Percentiles rank a stretch among this genome's conserved stretches.
These are phyloP conservation scores for Leccinum arenicola DNA, from an alignment of 768 basidiomycete genomes.

Conservation along the genomic window DNA sequence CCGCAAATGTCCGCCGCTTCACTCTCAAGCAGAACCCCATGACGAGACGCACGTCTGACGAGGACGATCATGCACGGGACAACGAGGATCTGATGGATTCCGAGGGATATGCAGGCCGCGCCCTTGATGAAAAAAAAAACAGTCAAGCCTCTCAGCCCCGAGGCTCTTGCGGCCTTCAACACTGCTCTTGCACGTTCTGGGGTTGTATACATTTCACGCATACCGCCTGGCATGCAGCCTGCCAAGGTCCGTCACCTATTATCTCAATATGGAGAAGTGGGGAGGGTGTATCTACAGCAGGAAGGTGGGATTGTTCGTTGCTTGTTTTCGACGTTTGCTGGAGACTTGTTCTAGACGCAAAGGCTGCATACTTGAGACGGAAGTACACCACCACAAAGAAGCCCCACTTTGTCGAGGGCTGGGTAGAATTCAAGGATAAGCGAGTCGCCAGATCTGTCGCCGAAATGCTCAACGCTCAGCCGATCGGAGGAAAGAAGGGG, in stretches of 20 bases:
- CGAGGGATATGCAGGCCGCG: conserved; percentile 56
- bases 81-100: conserved; percentile 43
- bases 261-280: conserved; percentile 85
- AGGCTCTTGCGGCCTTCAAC: conserved; percentile 74
- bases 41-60: too few species aligned
- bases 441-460: conserved; percentile 85
- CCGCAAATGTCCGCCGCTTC: too few species aligned
- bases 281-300: conserved; percentile 88
- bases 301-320: conserved; percentile 58
- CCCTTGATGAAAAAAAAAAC: conserved; percentile 42
- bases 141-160: conserved; percentile 71
- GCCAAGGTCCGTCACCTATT: conserved; percentile 93
- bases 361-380: conserved; percentile 78
- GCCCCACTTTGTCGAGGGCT: conserved; percentile 90
- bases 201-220: conserved; percentile 90
- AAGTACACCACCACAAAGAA: conserved; percentile 85
- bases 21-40: too few species aligned
- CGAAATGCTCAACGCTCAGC: conserved; percentile 92
- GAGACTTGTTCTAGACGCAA: conserved; percentile 55
- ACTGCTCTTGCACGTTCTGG: conserved; percentile 75
- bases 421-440: conserved; percentile 98
- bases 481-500: conserved; percentile 92
- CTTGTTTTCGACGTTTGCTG: background rate
- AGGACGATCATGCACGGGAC: conserved; percentile 26
- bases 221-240: conserved; percentile 98